A percentile compares a stretch with the other conserved stretches of the same genome.
These are phyloP conservation scores for Phytopythium vexans DNA, from an alignment of 352 stramenopile species.

Conservation along the genomic window DNA sequence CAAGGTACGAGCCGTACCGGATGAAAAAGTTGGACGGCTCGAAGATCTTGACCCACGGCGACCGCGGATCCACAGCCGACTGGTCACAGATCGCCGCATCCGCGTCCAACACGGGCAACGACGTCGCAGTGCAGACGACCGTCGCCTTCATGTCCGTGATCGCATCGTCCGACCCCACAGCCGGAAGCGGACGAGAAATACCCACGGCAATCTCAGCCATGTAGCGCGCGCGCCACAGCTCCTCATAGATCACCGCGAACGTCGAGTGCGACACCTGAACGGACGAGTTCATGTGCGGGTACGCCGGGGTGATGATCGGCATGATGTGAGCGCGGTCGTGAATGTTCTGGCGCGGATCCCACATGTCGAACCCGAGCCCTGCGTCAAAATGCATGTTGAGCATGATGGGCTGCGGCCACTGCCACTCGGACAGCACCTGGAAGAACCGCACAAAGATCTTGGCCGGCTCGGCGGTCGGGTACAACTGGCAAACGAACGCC, in stretches of 20 bases:
- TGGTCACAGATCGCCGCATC: background rate
- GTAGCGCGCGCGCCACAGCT: slow-evolving; percentile 81
- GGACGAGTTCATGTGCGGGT: slow-evolving; percentile 97
- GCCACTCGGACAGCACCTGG: slow-evolving; percentile 82
- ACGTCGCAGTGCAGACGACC: slow-evolving; percentile 33
- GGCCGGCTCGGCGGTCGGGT: slow-evolving; percentile 62
- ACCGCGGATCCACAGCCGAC: slow-evolving; percentile 7
- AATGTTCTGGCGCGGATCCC: slow-evolving; percentile 80
- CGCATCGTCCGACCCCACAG: slow-evolving; percentile 12
- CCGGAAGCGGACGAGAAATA: slow-evolving; percentile 40
- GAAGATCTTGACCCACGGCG: slow-evolving; percentile 70
- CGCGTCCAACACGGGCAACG: slow-evolving; percentile 21
- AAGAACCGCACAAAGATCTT: slow-evolving; percentile 84
- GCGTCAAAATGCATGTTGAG: slow-evolving; percentile 86
- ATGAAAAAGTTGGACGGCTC: slow-evolving; percentile 83
- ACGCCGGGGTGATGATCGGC: slow-evolving; percentile 98
- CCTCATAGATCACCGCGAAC: slow-evolving; percentile 91
- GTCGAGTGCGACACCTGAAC: slow-evolving; percentile 95
- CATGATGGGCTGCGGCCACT: slow-evolving; percentile 80
- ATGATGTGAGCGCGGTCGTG: slow-evolving; percentile 94
- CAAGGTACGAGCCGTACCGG: slow-evolving; percentile 75
- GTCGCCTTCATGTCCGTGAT: slow-evolving; percentile 31
- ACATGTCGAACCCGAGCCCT: slow-evolving; percentile 82
- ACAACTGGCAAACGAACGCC: slow-evolving; percentile 92
- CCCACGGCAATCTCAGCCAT: slow-evolving; percentile 58